Conservation (phyloP, 352 stramenopile genomes). For the Pythium sukuiense region DNA sequence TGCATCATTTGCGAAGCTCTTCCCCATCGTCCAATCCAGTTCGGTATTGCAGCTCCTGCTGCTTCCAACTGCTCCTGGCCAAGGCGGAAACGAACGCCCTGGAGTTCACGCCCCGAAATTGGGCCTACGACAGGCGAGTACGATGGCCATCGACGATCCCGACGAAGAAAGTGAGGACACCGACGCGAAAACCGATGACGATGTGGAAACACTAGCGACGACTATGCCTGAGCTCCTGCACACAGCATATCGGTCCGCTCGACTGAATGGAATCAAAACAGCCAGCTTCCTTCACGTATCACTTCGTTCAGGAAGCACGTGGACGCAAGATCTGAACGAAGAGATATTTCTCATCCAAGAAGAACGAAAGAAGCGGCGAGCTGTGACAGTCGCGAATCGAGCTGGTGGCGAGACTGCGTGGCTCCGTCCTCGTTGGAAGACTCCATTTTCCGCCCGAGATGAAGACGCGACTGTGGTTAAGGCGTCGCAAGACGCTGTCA, state of each 20-base stretch:
- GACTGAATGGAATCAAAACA: slow-evolving; percentile 54
- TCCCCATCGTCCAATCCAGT: slow-evolving; percentile 54
- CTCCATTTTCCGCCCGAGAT: slow-evolving; percentile 12
- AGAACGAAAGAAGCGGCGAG: slow-evolving; percentile 39
- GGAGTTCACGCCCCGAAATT: background rate
- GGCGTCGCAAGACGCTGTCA: background rate
- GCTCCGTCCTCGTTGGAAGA: slow-evolving; percentile 31
- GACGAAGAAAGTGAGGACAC: slow-evolving; percentile 1
- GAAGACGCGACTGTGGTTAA: slow-evolving; percentile 7
- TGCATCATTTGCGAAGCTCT: slow-evolving; percentile 50
- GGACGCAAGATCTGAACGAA: slow-evolving; percentile 54
- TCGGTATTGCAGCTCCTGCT: slow-evolving; percentile 71
- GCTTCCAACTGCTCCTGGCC: slow-evolving; percentile 40
- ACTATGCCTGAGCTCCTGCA: slow-evolving; percentile 50
- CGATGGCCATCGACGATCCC: slow-evolving; percentile 7
- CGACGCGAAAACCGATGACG: background rate
- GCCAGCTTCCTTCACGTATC: slow-evolving; percentile 67
- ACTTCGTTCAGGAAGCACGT: slow-evolving; percentile 33
- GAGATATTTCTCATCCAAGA: slow-evolving; percentile 55
- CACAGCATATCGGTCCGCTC: slow-evolving; percentile 52
- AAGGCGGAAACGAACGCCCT: slow-evolving; percentile 13
- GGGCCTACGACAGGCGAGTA: slow-evolving; percentile 15
- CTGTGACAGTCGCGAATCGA: slow-evolving; percentile 5
- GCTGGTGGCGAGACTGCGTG: slow-evolving; percentile 28
- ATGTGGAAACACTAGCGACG: slow-evolving; percentile 12